Evolutionary conservation across 1,284 basidiomycete species (phyloP).

Genomic region (Apiotrichum gracile): DNA sequence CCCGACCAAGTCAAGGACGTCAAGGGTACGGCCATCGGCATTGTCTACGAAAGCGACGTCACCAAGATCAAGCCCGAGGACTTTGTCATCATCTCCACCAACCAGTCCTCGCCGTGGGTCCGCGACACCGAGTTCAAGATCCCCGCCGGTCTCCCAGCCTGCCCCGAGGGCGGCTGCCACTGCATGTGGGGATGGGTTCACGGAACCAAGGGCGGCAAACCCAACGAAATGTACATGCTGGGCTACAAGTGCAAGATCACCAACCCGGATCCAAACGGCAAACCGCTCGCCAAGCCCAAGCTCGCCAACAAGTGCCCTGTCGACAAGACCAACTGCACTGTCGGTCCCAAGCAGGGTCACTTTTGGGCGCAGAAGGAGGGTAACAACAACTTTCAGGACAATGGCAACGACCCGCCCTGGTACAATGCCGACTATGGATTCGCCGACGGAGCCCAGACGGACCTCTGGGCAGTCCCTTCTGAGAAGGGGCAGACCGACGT

Average conservation of each 20-base stretch:
- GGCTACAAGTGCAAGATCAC: constrained; percentile 66
- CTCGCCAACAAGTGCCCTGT: constrained; percentile 31
- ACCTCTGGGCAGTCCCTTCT: constrained; percentile 27
- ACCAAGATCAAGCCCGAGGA: constrained; percentile 57
- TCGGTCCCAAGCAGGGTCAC: constrained; percentile 23
- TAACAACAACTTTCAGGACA: constrained; percentile 40
- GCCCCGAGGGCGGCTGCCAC: constrained; percentile 59
- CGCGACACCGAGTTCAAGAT: constrained; percentile 58
- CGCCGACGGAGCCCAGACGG: constrained; percentile 28
- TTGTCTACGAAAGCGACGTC: constrained; percentile 61
- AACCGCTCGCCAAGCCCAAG: constrained; percentile 51
- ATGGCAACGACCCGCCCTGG: constrained; percentile 45
- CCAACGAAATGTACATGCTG: constrained; percentile 55
- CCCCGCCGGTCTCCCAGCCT: constrained; percentile 61
- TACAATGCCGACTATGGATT: constrained; percentile 29
- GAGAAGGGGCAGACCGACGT: no score
- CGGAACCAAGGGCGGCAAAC: constrained; percentile 14
- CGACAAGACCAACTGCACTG: constrained; percentile 29
- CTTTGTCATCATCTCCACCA: constrained; percentile 65
- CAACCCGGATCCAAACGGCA: constrained; percentile 41
- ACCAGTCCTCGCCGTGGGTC: constrained; percentile 65
- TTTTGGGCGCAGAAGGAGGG: constrained; percentile 3
- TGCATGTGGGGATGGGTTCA: constrained; percentile 68
- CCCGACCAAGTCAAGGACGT: not conserved
- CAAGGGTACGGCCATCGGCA: constrained; percentile 30